Base-by-base conservation (phyloP, 2,329 filamentous ascomycete genomes). In the Stachybotrys echinatus region DNA sequence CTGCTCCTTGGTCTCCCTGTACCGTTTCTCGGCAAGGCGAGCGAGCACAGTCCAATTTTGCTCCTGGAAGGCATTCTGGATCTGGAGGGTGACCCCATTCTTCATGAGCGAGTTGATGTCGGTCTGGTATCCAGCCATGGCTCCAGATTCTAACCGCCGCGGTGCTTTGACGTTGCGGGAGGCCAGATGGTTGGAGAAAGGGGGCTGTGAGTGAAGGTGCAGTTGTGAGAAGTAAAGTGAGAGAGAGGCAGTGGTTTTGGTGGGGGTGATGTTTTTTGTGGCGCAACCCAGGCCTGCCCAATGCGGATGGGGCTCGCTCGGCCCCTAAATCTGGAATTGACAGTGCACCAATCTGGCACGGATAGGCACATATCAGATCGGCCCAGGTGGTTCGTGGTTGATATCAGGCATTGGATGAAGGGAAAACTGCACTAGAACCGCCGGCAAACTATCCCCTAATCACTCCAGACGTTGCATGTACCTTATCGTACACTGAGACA, bases 41-140 rank as follows among this genome's bases (percentile, higher is more conserved):
- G 74, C 66, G 48, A 74, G 77, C 17, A 67, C 65, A 18, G 68
- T 56, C 80, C 79, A 84, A 62, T 78, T 79, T 47, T 74, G 69
- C 48, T 80, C 76, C 39, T 70, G 68, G 50, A 80, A 84, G 48
- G 77, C 77, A 14, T 73, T 70, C 65, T 81, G 75, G 10, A 84
- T 69, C 66, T 79, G 75, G 47, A 77, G 67, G 55, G 80, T 76
- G 47, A 79, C 74, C 52, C 71, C 75, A 58, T 71, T 74, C 56
- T 72, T 77, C 43, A 80, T 71, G 39, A 54, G 60, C 50, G 68
- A 68, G 51, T 61, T 55, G 53, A 62, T 58, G 50, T 61, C 64
- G 56, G 62, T 62, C 68, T 70, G 10, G 14, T 14, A 34, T 34
- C n/a, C n/a, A n/a, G n/a, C n/a, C n/a, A n/a, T n/a, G n/a, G n/a